Percentiles rank a stretch among this genome's conserved stretches.
Evolutionary conservation across 2,329 filamentous ascomycete species (phyloP).

Genomic region (Phoma sp.): DNA sequence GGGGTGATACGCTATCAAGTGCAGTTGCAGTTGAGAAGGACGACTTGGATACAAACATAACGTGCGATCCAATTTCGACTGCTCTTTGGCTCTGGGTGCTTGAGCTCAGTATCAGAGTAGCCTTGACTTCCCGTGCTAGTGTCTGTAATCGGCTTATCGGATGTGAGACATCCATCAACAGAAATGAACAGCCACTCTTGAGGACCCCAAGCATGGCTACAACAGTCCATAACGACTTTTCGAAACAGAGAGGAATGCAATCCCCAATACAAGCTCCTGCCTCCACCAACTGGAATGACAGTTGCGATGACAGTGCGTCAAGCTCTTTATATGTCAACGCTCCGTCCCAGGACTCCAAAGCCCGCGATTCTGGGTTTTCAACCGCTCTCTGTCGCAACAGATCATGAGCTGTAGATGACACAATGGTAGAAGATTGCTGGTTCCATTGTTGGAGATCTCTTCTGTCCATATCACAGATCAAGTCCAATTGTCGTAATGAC

Average conservation of each 20-base stretch:
- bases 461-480: constrained; percentile 1
- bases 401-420: not conserved
- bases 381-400: not conserved
- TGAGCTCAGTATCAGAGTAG: not conserved
- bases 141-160: not conserved
- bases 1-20: too few species aligned
- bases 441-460: constrained; percentile 5
- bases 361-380: not conserved
- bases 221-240: not conserved
- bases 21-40: too few species aligned
- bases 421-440: not conserved
- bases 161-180: not conserved
- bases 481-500: not conserved
- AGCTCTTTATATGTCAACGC: not conserved
- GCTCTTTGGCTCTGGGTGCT: not conserved
- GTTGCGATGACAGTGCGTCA: not conserved
- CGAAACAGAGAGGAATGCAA: not conserved
- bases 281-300: not conserved
- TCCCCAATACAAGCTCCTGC: not conserved
- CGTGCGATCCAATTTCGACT: not conserved
- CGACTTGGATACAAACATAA: too few species aligned
- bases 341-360: not conserved
- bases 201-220: not conserved
- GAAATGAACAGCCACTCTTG: not conserved
- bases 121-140: not conserved